These are phyloP conservation scores for Silybum marianum DNA, from an alignment of 129 eudicot genomes.

Conservation along the genomic window DNA sequence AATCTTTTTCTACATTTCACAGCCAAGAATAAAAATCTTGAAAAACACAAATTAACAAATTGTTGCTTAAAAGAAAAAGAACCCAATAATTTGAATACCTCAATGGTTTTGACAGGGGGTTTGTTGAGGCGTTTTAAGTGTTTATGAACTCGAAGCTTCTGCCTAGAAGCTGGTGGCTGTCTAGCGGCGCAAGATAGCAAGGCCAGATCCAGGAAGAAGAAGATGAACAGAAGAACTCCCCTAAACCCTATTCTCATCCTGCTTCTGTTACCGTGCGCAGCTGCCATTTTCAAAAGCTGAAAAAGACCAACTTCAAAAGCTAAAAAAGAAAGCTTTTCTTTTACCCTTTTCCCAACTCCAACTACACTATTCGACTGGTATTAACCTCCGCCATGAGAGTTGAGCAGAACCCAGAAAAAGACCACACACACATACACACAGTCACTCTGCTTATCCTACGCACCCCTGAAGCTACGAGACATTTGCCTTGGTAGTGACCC, in stretches of 20 bases:
- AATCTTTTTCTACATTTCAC: conserved; percentile 14
- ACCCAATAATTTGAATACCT: conserved; percentile 43
- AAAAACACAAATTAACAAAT: neutral
- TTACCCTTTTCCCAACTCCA: neutral
- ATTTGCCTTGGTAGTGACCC: conserved; percentile 28
- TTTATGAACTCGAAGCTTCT: conserved; percentile 79
- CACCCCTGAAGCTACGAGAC: conserved; percentile 37
- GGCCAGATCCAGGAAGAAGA: conserved; percentile 45
- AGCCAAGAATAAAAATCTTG: neutral
- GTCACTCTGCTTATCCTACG: conserved; percentile 44
- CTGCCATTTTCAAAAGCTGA: conserved; percentile 31
- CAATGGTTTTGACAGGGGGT: conserved; percentile 70
- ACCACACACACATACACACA: conserved; percentile 17
- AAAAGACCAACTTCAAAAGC: conserved; percentile 19
- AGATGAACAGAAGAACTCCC: conserved; percentile 31
- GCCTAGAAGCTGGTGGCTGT: conserved; percentile 49
- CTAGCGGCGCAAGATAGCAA: conserved; percentile 55
- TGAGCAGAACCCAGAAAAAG: conserved; percentile 24
- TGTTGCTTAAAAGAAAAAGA: neutral
- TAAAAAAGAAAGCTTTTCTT: neutral
- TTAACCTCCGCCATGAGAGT: conserved; percentile 34
- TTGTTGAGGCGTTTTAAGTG: conserved; percentile 90
- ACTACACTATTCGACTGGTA: conserved; percentile 16
- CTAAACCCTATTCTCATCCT: conserved; percentile 29
- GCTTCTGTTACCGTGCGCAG: conserved; percentile 47